Base-by-base conservation (phyloP, 176 grass and related monocot species). In the Luzula sylvatica region DNA sequence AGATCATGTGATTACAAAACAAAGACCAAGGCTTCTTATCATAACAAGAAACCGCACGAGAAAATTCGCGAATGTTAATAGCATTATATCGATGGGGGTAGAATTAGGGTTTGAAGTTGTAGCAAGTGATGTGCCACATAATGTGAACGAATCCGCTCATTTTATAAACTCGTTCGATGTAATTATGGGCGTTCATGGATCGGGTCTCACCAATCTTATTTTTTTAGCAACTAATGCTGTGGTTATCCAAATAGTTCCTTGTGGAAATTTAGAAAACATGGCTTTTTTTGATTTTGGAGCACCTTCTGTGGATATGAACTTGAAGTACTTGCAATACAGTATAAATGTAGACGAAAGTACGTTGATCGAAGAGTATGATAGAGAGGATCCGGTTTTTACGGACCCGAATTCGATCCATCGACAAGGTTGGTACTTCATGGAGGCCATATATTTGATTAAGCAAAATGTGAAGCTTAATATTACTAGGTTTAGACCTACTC, bases 311-410 rank as follows among this genome's bases (percentile, higher is more conserved):
- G 82, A 64, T 51, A 61, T 72, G 59, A 77, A 72, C 26, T 54
- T 86, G 3, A 86, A 11, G 3, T 80, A 86, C 75, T 75, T 86
- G 70, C 75, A 86, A 56, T 86, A 86, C 61, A 86, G 78, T 20
- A 67, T 86, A 0, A 80, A 60, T 1, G 28, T 67, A 46, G 71
- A 80, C 44, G 76, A 86, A 76, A 86, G 82, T 72, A 75, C 60
- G 58, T 72, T 86, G 0, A 53, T 29, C 38, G 50, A 76, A 11
- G 55, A 73, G 2, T 86, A 86, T 29, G 71, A 75, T 1, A 38
- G 53, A 52, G 82, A 42, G 3, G 66, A 86, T 40, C 65, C 73
- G 26, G 78, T 14, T 70, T 75, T 86, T 6, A 22, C 61, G 48
- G 75, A 86, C 8, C 82, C 82, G 0, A 56, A 59, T 43, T 72